These are phyloP conservation scores for Croton laevigatus DNA, from an alignment of 441 rosid genomes.

Conservation along the genomic window DNA sequence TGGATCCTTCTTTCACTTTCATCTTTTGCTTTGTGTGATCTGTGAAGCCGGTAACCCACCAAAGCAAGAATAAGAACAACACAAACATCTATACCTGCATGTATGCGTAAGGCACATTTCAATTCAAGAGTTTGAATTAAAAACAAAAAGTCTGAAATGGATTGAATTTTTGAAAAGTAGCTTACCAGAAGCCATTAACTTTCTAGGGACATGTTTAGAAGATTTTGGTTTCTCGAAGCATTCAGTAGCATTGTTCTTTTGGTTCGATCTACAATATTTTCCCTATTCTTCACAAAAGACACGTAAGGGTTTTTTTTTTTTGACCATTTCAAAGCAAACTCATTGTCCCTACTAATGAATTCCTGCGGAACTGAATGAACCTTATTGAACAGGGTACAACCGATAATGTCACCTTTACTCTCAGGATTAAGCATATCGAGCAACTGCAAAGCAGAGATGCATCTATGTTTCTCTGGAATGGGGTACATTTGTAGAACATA, in stretches of 20 bases:
- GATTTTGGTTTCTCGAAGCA: constrained; percentile 13
- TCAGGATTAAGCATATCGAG: constrained; percentile 1
- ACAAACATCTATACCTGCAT: constrained; percentile 11
- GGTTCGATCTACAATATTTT: constrained; percentile 12
- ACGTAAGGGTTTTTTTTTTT: constrained; percentile 10
- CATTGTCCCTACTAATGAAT: not conserved
- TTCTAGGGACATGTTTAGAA: not conserved
- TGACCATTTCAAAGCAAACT: constrained; percentile 16
- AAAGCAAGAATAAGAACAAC: not conserved
- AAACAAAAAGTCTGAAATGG: not conserved
- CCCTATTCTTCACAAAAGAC: constrained; percentile 15
- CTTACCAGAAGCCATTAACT: constrained; percentile 16
- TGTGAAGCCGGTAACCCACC: not conserved
- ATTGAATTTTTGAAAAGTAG: not conserved
- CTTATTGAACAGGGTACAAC: constrained; percentile 17
- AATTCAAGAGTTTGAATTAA: too few relatives aligned
- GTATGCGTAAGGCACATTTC: not conserved
- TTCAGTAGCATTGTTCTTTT: not conserved
- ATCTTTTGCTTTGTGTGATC: constrained; percentile 7
- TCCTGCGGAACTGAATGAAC: constrained; percentile 9
- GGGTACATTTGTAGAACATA: constrained; percentile 8
- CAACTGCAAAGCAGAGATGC: constrained; percentile 9
- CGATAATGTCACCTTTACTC: not conserved
- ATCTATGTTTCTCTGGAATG: constrained; percentile 7
- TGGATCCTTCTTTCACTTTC: constrained; percentile 15